Base-by-base conservation (phyloP, 1,139 yeast species). In the Geotrichum klebahnii region DNA sequence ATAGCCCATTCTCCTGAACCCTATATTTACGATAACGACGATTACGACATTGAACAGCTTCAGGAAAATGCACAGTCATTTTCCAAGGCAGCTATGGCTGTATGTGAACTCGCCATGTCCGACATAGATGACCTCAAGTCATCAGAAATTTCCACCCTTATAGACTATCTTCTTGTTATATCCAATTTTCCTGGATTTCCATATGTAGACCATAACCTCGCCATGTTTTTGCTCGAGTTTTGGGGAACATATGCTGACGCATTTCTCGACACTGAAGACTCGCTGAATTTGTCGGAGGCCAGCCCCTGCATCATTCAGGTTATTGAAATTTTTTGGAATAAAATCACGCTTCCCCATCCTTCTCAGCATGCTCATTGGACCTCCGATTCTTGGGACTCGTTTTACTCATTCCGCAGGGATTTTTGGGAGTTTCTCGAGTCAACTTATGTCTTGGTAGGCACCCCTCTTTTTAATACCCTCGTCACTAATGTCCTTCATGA, bases 241-340 rank as follows among this genome's bases (percentile, higher is more conserved):
- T 92, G 97, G 97, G 78, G 79, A 49, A 83, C 81, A 52, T 72
- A 84, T 48, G 80, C 83, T 8, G 94, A 85, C 55, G 74, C 78
- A 1, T 78, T 77, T 52, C 68, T 76, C 17, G 83, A 78, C 57
- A 83, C 79, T 52, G 74, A 83, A 71, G 17, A 44, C 62, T 63
- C 14, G 50, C 5, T 70, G 73, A 39, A 68, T 35, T 66, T 78
- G 4, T 22, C 43, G n/a, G 47, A 45, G n/a, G 29, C 44, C 29
- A 62, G 68, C 37, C 62, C 61, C 0, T 58, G 79, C 1, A 72
- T 82, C 54, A 63, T 66, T 23, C 66, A 70, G 42, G 72, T 84
- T 3, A 72, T 84, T 28, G 68, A 67, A 17, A 69, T 78, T 0
- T 85, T 83, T 63, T 86, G 90, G 84, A 63, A 67, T 6, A 84